Evolutionary conservation across 192 early-diverging fungal genomes (phyloP), one percentile per base, ranked within the genome.

Genomic region (Thamnidium elegans): DNA sequence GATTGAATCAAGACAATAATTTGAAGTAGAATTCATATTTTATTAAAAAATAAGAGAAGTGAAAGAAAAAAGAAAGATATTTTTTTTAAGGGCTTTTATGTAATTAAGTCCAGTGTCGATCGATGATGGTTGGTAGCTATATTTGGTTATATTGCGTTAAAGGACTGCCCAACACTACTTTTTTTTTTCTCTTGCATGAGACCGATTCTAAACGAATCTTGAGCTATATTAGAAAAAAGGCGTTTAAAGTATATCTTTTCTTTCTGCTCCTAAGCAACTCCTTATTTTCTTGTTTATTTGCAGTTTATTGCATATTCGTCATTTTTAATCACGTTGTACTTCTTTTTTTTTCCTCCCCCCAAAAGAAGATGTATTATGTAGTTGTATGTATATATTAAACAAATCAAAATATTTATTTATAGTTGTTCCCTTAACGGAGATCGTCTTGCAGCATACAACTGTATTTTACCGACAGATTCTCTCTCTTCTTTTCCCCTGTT

Each of bases 121-220:
- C 62, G 50, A 64, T 52, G 62, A 53, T 53, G 50, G 32, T 30
- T 14, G 36, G 39, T 54, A 54, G 32, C 62, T 51, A 64, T 48
- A 64, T 53, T 50, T 52, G 62, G 62, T 53, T 64, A 64, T 64
- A 64, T 64, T 64, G 62, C 32, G 31, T 64, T 52, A 64, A 54
- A 64, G 62, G 62, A 55, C 56, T 58, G 62, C 52, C 50, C 46
- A 26, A 54, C 32, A 42, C 50, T 26, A 26, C 26, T 26, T 26
- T 26, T 26, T 26, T 26, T 26, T 26, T 26, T 3, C 26, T 52
- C 50, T 51, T 64, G 62, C 62, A 64, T 64, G 50, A 53, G 62
- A 64, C 52, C 50, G 26, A 64, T 64, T 64, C 50, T 51, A 64
- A 64, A 64, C 62, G 50, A 64, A 64, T 44, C 62, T 34, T 64